Percentiles rank a stretch among this genome's conserved stretches.
Conservation (phyloP, 2,329 filamentous ascomycete genomes). For the Penicillium sp. region DNA sequence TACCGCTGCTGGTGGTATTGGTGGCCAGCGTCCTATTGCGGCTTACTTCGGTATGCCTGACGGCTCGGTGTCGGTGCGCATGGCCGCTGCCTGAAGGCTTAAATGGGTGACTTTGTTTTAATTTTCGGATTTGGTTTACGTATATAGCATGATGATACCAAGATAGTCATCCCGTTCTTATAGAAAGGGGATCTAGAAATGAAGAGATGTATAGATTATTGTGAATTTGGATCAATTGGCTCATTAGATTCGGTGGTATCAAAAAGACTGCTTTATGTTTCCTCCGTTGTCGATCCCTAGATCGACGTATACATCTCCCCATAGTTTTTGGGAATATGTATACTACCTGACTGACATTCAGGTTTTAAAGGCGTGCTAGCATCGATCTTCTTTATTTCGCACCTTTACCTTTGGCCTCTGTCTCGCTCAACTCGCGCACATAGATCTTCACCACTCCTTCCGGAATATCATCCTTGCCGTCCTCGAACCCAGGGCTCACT, state of each 20-base stretch:
- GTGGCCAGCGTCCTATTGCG: constrained; percentile 86
- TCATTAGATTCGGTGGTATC: constrained; percentile 16
- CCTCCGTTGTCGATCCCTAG: background rate
- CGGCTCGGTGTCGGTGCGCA: constrained; percentile 62
- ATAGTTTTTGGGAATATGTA: background rate
- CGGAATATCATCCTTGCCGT: constrained; percentile 74
- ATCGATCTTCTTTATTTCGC: constrained; percentile 54
- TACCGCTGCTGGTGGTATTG: constrained; percentile 59
- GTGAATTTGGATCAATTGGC: constrained; percentile 6
- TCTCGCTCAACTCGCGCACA: constrained; percentile 80
- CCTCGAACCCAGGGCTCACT: constrained; percentile 83
- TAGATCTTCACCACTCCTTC: constrained; percentile 74
- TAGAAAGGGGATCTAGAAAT: constrained; percentile 3
- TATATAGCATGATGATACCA: constrained; percentile 24
- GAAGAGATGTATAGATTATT: constrained; percentile 4
- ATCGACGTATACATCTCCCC: background rate
- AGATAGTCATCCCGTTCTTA: constrained; percentile 7
- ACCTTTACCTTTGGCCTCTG: constrained; percentile 83
- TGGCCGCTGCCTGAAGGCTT: constrained; percentile 29
- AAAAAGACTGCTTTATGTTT: constrained; percentile 12
- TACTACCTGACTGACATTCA: background rate
- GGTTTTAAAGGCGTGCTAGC: background rate
- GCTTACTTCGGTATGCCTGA: constrained; percentile 93
- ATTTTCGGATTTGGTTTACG: background rate
- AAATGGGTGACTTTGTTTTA: background rate